Evolutionary conservation across 2,329 filamentous ascomycete species (phyloP), one percentile per base, ranked within the genome.

Genomic region (Neonectria punicea): DNA sequence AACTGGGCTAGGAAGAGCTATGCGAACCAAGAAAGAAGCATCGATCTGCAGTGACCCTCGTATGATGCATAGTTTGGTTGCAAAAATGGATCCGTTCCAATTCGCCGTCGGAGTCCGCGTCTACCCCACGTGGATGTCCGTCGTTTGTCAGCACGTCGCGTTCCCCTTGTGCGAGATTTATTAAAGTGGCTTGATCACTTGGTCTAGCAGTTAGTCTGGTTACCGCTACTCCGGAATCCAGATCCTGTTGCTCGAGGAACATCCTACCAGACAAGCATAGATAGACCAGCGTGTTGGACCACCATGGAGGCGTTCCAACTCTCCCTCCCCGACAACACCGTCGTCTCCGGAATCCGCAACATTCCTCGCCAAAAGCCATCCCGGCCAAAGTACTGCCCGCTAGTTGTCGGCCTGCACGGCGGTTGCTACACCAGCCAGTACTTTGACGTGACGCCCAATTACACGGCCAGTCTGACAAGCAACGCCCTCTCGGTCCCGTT

Each of bases 331-430:
- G 64, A 72, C 20, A 36, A 61, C 43, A 55, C 55, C 2, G 39
- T 53, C 25, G 9, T 72, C 20, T 61, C 70, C 5, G 70, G 70
- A 8, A 66, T 72, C 34, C 57, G 13, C 43, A 66, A 58, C 41
- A 69, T 72, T 55, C 70, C 70, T 5, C 1, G 41, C 11, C 53
- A 30, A 5, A 46, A 44, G 9, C 5, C 68, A 4, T 47, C 36
- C 11, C 56, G 55, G 1, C 46, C 61, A 34, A 69, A 61, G 53
- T 51, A 61, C 43, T 58, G 66, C 3, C 70, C 70, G 8, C 50
- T 72, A 9, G 41, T 72, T 0, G 66, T 72, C 32, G 70, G 64
- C 39, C 66, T 72, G 28, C 70, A 72, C 22, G 70, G 70, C 6
- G 70, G 70, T 5, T 62, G 55, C 18, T 72, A 72, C 11, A 69